phyloP scores from a whole-genome alignment of 1,284 basidiomycete genomes.

The Neonothopanus nambi region DNA sequence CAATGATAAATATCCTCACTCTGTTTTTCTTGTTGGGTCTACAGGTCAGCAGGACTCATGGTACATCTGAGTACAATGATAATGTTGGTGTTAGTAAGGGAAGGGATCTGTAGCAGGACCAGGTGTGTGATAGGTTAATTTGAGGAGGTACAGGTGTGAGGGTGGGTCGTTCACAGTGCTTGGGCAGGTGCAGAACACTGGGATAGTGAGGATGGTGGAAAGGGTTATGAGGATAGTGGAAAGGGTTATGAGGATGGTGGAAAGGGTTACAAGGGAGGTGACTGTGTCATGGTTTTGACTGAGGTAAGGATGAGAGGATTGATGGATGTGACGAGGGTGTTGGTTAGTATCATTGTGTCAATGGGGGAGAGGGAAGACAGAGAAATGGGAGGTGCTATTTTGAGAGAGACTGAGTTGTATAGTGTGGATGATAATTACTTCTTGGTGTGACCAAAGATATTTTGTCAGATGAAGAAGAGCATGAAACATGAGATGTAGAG shows the following conservation, averaged over 20 bases:
- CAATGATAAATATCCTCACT: conserved; percentile 59
- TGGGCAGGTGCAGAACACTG: conserved; percentile 54
- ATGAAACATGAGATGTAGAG: too few species aligned
- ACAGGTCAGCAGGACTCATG: conserved; percentile 60
- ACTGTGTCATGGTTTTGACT: conserved; percentile 59
- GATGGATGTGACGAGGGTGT: conserved; percentile 48
- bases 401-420: conserved; percentile 35
- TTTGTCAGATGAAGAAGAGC: too few species aligned
- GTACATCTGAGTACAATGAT: conserved; percentile 65
- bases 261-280: conserved; percentile 45
- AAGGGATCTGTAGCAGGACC: conserved; percentile 38
- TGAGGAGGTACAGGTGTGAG: conserved; percentile 55
- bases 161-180: conserved; percentile 55
- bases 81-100: conserved; percentile 55
- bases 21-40: conserved; percentile 36
- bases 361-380: conserved; percentile 46
- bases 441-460: conserved; percentile 72
- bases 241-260: too few species aligned
- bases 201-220: conserved; percentile 52
- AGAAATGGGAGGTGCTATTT: conserved; percentile 52
- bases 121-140: conserved; percentile 44
- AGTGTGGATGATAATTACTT: conserved; percentile 45
- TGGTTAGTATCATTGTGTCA: conserved; percentile 44
- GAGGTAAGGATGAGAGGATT: conserved; percentile 60
- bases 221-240: too few species aligned